phyloP scores from a whole-genome alignment of 371 early-diverging fungal genomes.

The Dichotomocladium elegans region DNA sequence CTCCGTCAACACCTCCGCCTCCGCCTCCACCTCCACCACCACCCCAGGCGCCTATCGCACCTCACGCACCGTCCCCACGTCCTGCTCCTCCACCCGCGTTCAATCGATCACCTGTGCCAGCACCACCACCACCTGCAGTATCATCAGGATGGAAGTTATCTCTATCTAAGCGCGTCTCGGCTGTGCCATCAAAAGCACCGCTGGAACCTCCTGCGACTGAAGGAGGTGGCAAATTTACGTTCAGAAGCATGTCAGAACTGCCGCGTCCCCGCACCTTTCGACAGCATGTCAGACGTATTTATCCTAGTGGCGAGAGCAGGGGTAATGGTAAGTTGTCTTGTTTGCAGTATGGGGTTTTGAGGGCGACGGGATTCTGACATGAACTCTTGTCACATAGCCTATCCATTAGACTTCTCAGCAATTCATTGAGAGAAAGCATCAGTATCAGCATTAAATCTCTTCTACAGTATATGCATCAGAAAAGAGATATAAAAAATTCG shows the following conservation, averaged over 20 bases:
- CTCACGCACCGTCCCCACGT: slow-evolving; percentile 6
- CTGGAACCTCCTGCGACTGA: slow-evolving; percentile 26
- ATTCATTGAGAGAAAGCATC: slow-evolving; percentile 5
- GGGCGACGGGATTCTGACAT: not conserved
- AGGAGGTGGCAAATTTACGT: slow-evolving; percentile 30
- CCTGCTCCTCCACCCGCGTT: slow-evolving; percentile 9
- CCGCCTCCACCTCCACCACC: slow-evolving; percentile 24
- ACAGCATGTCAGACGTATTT: slow-evolving; percentile 14
- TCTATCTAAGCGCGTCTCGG: not conserved
- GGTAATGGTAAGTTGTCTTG: slow-evolving; percentile 32
- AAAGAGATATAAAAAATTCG: not conserved
- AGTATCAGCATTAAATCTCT: too few relatives aligned
- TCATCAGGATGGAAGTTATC: slow-evolving; percentile 2
- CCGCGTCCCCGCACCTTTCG: slow-evolving; percentile 26
- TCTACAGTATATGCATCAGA: not conserved
- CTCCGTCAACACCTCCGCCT: slow-evolving; percentile 15
- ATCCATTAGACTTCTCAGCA: slow-evolving; percentile 22
- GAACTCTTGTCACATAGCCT: slow-evolving; percentile 5
- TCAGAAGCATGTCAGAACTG: slow-evolving; percentile 25
- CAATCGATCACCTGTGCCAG: not conserved
- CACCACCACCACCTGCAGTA: slow-evolving; percentile 8
- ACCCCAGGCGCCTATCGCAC: not conserved
- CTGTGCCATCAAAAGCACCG: too few relatives aligned
- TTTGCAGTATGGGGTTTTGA: not conserved
- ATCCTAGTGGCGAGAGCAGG: slow-evolving; percentile 35